phyloP scores from a whole-genome alignment of 2,329 filamentous ascomycete species.

The Botryosphaeria dothidea region DNA sequence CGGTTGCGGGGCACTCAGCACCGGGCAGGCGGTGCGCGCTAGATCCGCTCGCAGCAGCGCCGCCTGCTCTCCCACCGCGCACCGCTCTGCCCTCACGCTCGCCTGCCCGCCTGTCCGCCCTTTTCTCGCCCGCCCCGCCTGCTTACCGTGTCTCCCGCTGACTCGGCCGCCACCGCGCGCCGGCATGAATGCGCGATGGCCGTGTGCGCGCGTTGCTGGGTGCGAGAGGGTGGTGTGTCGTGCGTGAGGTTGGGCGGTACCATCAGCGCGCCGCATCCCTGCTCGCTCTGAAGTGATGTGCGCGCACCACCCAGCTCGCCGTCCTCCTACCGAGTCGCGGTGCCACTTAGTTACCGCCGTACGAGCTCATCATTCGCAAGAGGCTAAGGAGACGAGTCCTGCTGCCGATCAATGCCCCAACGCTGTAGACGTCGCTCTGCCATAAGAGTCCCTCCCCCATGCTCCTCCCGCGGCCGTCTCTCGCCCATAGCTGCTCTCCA shows the following conservation, averaged over 20 bases:
- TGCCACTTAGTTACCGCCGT: conserved; percentile 18
- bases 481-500: neutral
- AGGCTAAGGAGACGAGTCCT: conserved; percentile 7
- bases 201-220: too few species aligned
- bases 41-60: neutral
- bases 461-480: neutral
- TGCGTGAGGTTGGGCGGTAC: conserved; percentile 7
- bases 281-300: conserved; percentile 12
- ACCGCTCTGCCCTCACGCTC: neutral
- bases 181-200: too few species aligned
- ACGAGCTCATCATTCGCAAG: conserved; percentile 15
- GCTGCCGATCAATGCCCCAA: neutral
- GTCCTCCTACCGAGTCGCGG: conserved; percentile 16
- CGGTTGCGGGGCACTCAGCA: conserved; percentile 3
- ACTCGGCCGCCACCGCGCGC: neutral
- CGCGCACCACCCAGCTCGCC: conserved; percentile 13
- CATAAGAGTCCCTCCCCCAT: neutral
- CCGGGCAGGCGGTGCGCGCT: conserved; percentile 9
- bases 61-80: neutral
- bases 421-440: neutral
- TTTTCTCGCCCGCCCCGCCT: neutral
- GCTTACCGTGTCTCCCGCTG: neutral
- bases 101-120: neutral
- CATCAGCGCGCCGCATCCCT: conserved; percentile 8
- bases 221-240: neutral